Evolutionary conservation across 2,329 filamentous ascomycete genomes (phyloP), one percentile per base, ranked within the genome.

Genomic region (Pseudopyrenochaeta lycopersici): DNA sequence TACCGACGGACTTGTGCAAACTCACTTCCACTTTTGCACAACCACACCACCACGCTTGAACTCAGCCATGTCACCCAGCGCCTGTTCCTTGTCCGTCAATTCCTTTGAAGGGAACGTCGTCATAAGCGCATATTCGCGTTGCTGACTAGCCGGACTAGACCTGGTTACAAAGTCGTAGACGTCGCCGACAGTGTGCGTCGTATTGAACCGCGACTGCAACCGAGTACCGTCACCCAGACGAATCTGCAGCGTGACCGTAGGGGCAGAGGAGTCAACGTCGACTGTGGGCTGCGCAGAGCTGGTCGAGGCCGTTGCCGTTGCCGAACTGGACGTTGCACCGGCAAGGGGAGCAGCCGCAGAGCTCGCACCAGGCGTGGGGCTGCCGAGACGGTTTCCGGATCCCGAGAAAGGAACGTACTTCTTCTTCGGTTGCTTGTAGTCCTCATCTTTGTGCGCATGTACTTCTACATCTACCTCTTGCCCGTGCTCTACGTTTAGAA

Each of bases 71-170:
- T 82, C 82, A 36, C 77, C 81, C 56, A 80, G 65, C 49, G 70
- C 77, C 60, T 71, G 74, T 41, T 71, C 66, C 74, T 88, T 88
- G 67, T 95, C 90, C 1, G 83, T 87, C 59, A 94, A 84, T 48
- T 94, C 89, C 77, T 91, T 92, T 68, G 86, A 91, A 4, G 91
- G 91, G 75, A 95, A 95, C 0, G 90, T 94, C 0, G 91, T 95
- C 60, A 89, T 90, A 38, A 96, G 79, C 2, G 91, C 88, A 82
- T 89, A 95, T 3, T 82, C 66, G n/a, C 90, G 83, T 33, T 76
- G 70, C 27, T 79, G 78, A 44, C 84, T 83, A 6, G 82, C 82
- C 0, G 86, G 73, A 21, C 84, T 88, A 0, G 90, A 84, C n/a
- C 83, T 81, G 53, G 85, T 79, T 55, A 94, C 85, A 66, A 94